Percentiles rank a stretch among this genome's conserved stretches.
Conservation (phyloP, 2,329 filamentous ascomycete species). For the Madurella fahalii region DNA sequence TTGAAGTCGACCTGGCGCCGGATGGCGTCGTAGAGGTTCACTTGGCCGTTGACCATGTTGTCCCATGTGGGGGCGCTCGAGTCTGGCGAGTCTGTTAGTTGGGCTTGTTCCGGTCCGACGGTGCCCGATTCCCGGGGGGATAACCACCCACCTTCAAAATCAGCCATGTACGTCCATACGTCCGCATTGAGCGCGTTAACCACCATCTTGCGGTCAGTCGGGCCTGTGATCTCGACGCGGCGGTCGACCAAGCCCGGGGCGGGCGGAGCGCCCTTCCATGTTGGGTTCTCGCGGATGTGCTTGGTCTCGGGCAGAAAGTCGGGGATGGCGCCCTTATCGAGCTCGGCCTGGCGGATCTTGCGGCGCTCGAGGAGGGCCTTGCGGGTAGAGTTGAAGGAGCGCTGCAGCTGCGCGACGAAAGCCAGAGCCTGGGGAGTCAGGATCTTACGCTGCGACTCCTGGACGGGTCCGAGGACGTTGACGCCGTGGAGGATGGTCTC, state of each 20-base stretch:
- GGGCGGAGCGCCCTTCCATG: conserved; percentile 89
- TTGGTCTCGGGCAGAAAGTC: conserved; percentile 96
- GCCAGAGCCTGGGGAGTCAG: conserved; percentile 84
- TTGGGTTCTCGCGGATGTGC: conserved; percentile 88
- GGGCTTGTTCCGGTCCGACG: neutral
- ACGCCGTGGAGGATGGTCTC: conserved; percentile 84
- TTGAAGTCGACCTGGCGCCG: conserved; percentile 95
- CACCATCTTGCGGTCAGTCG: conserved; percentile 98
- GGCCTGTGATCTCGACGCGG: conserved; percentile 93
- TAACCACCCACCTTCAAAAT: conserved; percentile 76
- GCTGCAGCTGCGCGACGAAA: conserved; percentile 91
- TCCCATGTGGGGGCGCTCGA: conserved; percentile 96
- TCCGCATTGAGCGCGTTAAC: conserved; percentile 94
- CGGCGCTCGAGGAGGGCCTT: conserved; percentile 86
- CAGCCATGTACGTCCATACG: conserved; percentile 99
- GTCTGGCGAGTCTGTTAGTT: conserved; percentile 49
- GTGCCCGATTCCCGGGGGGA: neutral
- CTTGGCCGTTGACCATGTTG: conserved; percentile 98
- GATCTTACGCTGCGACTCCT: conserved; percentile 80
- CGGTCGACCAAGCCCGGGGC: conserved; percentile 91
- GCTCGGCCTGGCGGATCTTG: conserved; percentile 80
- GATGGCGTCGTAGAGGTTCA: conserved; percentile 95
- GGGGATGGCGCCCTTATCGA: conserved; percentile 82
- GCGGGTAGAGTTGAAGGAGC: conserved; percentile 86
- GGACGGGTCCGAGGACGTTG: conserved; percentile 74